Conservation (phyloP, 1,139 yeast genomes). For the Hyphopichia khmerensis region DNA sequence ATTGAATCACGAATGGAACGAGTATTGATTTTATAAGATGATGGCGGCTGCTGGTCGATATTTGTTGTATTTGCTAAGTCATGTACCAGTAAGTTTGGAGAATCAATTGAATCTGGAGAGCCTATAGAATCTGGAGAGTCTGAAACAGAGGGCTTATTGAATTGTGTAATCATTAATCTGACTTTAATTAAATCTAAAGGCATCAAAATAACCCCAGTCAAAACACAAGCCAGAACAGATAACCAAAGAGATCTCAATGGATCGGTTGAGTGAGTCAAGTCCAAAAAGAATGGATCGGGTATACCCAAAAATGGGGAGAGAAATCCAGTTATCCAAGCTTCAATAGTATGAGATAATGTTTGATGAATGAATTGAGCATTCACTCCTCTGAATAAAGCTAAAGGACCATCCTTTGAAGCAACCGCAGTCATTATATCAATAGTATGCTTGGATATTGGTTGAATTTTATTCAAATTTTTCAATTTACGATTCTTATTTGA, state of each 20-base stretch:
- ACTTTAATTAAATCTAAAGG: constrained; percentile 84
- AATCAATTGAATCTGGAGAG: constrained; percentile 5
- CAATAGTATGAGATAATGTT: constrained; percentile 73
- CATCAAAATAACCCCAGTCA: constrained; percentile 73
- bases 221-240: constrained; percentile 68
- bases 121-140: background rate
- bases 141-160: constrained; percentile 17
- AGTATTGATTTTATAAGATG: constrained; percentile 14
- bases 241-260: constrained; percentile 67
- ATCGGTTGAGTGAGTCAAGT: constrained; percentile 77
- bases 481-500: constrained; percentile 7
- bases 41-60: background rate
- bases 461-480: constrained; percentile 33
- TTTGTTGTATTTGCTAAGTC: background rate
- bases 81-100: background rate
- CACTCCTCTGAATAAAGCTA: constrained; percentile 83
- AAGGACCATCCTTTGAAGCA: constrained; percentile 73
- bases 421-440: constrained; percentile 71
- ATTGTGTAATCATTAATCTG: constrained; percentile 66
- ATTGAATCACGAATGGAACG: constrained; percentile 42
- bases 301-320: constrained; percentile 76
- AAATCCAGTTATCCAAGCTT: constrained; percentile 91
- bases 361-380: constrained; percentile 81
- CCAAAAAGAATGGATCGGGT: constrained; percentile 91
- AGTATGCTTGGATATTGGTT: constrained; percentile 65